These are phyloP conservation scores for Hyphopichia burtonii DNA, from an alignment of 1,139 yeast genomes.

Conservation along the genomic window DNA sequence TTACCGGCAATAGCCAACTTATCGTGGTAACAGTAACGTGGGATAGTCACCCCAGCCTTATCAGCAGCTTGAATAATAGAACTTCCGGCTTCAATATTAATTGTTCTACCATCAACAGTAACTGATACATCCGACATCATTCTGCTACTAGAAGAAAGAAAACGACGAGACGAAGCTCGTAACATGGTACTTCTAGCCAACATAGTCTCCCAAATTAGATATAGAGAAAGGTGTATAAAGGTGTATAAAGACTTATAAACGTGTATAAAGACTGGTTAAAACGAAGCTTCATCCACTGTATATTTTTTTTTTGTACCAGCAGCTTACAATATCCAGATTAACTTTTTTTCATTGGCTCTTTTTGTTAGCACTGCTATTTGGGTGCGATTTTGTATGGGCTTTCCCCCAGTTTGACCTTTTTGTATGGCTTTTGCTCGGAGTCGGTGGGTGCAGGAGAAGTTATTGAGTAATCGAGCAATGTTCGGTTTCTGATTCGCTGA, in stretches of 20 bases:
- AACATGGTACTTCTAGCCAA: constrained; percentile 23
- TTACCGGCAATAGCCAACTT: constrained; percentile 92
- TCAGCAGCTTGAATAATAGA: constrained; percentile 91
- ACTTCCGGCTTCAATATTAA: constrained; percentile 80
- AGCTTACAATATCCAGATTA: neutral
- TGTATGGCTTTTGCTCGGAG: too few species aligned
- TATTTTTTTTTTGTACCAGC: too few species aligned
- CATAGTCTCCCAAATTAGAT: constrained; percentile 8
- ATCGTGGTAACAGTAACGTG: constrained; percentile 90
- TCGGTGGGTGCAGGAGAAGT: too few species aligned
- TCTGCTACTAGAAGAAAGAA: constrained; percentile 26
- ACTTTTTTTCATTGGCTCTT: neutral
- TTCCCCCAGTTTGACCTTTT: too few species aligned
- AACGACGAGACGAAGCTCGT: constrained; percentile 26
- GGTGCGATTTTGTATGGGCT: too few species aligned
- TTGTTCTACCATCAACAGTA: constrained; percentile 76
- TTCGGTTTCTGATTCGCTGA: constrained; percentile 35
- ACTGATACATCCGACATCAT: constrained; percentile 63
- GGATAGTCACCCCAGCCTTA: constrained; percentile 84
- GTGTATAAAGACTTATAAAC: neutral
- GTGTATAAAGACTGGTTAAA: too few species aligned
- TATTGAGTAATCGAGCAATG: constrained; percentile 21
- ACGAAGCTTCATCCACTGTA: too few species aligned
- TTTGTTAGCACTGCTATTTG: neutral
- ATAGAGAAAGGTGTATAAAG: too few species aligned